These are phyloP conservation scores for Neurospora tetrasperma DNA, from an alignment of 495 filamentous ascomycete species.

Conservation along the genomic window DNA sequence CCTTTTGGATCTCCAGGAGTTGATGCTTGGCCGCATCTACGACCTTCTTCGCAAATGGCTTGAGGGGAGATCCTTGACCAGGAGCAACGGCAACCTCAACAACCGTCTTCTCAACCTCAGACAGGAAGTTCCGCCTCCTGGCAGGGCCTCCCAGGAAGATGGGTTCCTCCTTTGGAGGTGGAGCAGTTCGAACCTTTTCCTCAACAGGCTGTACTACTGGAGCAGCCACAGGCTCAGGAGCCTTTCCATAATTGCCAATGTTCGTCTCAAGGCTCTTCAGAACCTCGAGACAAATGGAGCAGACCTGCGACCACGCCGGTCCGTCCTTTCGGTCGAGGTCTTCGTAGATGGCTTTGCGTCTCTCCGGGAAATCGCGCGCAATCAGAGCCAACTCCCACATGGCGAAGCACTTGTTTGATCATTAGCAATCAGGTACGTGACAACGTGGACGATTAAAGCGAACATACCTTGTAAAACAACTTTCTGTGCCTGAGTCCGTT, in stretches of 20 bases:
- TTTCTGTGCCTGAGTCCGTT: slow-evolving; percentile 73
- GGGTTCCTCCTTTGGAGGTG: slow-evolving; percentile 47
- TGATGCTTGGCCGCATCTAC: slow-evolving; percentile 25
- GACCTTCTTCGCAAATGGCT: slow-evolving; percentile 30
- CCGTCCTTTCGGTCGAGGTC: slow-evolving; percentile 79
- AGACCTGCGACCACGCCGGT: slow-evolving; percentile 72
- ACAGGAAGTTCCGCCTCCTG: slow-evolving; percentile 32
- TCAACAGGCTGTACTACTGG: slow-evolving; percentile 19
- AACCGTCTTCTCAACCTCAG: slow-evolving; percentile 42
- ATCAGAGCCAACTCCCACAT: slow-evolving; percentile 87
- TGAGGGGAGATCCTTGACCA: slow-evolving; percentile 41
- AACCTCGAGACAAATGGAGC: slow-evolving; percentile 51
- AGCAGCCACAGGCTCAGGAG: slow-evolving; percentile 25
- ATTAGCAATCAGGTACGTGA: slow-evolving; percentile 13
- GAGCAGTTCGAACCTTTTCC: slow-evolving; percentile 20
- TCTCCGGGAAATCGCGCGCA: slow-evolving; percentile 55
- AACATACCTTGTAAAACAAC: slow-evolving; percentile 45
- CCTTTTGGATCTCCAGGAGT: slow-evolving; percentile 36
- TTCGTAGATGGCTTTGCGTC: slow-evolving; percentile 74
- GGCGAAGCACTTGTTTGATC: slow-evolving; percentile 52
- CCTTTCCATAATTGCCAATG: slow-evolving; percentile 48
- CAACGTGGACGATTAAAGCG: background rate
- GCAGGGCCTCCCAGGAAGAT: slow-evolving; percentile 44
- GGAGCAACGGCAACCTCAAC: slow-evolving; percentile 47
- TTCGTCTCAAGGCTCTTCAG: slow-evolving; percentile 56